Evolutionary conservation across 2,329 filamentous ascomycete species (phyloP), one percentile per base, ranked within the genome.

Genomic region (Aspergillus sp.): DNA sequence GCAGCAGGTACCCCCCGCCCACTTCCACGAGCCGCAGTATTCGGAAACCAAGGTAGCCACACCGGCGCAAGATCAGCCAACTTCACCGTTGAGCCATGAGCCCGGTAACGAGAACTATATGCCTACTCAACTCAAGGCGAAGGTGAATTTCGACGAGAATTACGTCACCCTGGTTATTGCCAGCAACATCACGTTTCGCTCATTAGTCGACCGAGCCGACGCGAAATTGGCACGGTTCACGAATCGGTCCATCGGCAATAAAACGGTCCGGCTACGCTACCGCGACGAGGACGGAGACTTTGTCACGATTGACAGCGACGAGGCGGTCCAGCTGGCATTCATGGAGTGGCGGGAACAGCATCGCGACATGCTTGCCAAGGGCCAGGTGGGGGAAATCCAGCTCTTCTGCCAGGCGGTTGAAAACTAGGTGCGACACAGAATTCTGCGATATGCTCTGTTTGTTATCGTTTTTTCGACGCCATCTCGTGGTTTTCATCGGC

Each of bases 161-260:
- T 93, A 93, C 47, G 82, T 95, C 37, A 95, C 89, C 1, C 72
- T 98, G n/a, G 89, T 98, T 8, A 93, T 94, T 26, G 83, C 86
- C 19, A 93, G 86, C 61, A 94, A 93, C 55, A 96, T 96, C 49
- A 82, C 85, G 25, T 96, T 93, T 61, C 85, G 91, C 45, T 91
- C 85, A 15, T 71, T 98, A 34, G 86, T 91, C 43, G 91, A 96
- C 55, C 82, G 91, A 8, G 95, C 98, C 48, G 91, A 98, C 53
- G 86, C 86, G 16, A 98, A 98, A 59, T 74, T 98, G 36, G 82
- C 82, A 38, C 78, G 85, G 34, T 88, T 88, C 48, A 93, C 86
- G 13, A 80, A 74, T 47, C 82, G 84, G 53, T 88, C 82, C 33
- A 88, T 95, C 51, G 79, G 79, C 47, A 81, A 77, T 51, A 83